phyloP scores from a whole-genome alignment of 805 yeast species.

The Metschnikowia drakensbergensis region DNA sequence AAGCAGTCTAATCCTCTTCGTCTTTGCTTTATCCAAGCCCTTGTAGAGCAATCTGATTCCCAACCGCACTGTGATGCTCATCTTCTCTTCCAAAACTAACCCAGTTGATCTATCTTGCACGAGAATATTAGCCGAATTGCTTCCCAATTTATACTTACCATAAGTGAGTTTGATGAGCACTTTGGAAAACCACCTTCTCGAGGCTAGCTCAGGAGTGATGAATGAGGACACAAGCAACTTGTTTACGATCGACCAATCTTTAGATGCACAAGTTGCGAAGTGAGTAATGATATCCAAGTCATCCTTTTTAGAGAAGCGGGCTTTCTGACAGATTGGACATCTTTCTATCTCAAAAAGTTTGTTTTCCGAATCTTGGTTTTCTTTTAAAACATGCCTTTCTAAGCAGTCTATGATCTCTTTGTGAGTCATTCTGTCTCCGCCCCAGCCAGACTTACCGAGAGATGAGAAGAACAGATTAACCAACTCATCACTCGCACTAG shows the following conservation, averaged over 20 bases:
- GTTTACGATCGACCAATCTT: conserved; percentile 68
- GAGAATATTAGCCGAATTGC: conserved; percentile 85
- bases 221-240: conserved; percentile 61
- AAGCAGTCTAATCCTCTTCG: conserved; percentile 55
- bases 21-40: conserved; percentile 61
- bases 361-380: conserved; percentile 18
- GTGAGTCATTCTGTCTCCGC: conserved; percentile 46
- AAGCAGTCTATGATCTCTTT: conserved; percentile 46
- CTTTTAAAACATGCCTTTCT: conserved; percentile 34
- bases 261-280: conserved; percentile 78
- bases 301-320: conserved; percentile 48
- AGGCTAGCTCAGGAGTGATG: conserved; percentile 77
- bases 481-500: conserved; percentile 48
- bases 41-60: conserved; percentile 83
- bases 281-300: conserved; percentile 78
- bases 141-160: conserved; percentile 81
- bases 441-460: conserved; percentile 46
- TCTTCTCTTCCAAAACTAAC: conserved; percentile 84
- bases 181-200: conserved; percentile 85
- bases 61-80: conserved; percentile 80
- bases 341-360: conserved; percentile 57
- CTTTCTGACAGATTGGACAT: conserved; percentile 78
- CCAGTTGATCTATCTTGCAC: conserved; percentile 93
- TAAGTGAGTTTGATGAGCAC: conserved; percentile 78
- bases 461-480: conserved; percentile 50